These are phyloP conservation scores for Wolfiporia cocos DNA, from an alignment of 1,284 basidiomycete genomes.

Conservation along the genomic window DNA sequence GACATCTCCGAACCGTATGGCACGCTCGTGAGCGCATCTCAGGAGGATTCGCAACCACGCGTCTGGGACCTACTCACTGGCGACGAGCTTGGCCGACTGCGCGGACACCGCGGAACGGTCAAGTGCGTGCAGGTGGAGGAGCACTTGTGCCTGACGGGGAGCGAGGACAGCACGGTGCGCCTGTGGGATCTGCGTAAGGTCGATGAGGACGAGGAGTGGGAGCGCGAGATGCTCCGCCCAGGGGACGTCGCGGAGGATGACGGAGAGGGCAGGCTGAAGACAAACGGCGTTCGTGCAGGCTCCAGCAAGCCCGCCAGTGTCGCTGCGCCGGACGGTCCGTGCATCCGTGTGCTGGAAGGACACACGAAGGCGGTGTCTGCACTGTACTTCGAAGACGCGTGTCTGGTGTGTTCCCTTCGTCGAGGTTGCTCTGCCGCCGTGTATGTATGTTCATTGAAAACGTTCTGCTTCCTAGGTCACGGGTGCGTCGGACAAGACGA, in stretches of 20 bases:
- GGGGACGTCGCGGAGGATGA: constrained; percentile 62
- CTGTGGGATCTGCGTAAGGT: constrained; percentile 86
- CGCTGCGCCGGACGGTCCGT: constrained; percentile 37
- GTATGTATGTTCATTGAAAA: too few relatives aligned
- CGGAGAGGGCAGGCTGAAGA: constrained; percentile 26
- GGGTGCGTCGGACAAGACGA: constrained; percentile 96
- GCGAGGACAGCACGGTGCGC: constrained; percentile 78
- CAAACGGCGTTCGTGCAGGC: constrained; percentile 25
- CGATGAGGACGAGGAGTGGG: constrained; percentile 69
- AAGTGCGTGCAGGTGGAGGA: constrained; percentile 95
- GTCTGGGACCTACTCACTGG: constrained; percentile 89
- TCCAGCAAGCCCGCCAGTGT: constrained; percentile 20
- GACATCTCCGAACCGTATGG: constrained; percentile 98
- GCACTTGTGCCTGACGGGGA: constrained; percentile 86
- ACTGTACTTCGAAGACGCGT: constrained; percentile 93
- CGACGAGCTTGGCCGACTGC: constrained; percentile 73
- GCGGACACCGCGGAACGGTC: constrained; percentile 76
- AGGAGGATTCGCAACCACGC: constrained; percentile 71
- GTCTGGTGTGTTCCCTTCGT: constrained; percentile 49
- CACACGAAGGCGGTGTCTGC: constrained; percentile 91
- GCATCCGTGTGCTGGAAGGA: constrained; percentile 79
- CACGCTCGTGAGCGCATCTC: constrained; percentile 82
- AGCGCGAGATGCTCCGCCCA: constrained; percentile 48
- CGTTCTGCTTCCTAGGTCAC: constrained; percentile 62
- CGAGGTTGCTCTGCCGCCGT: too few relatives aligned